Conservation (phyloP, 352 stramenopile genomes). For the Phytophthora pistaciae region DNA sequence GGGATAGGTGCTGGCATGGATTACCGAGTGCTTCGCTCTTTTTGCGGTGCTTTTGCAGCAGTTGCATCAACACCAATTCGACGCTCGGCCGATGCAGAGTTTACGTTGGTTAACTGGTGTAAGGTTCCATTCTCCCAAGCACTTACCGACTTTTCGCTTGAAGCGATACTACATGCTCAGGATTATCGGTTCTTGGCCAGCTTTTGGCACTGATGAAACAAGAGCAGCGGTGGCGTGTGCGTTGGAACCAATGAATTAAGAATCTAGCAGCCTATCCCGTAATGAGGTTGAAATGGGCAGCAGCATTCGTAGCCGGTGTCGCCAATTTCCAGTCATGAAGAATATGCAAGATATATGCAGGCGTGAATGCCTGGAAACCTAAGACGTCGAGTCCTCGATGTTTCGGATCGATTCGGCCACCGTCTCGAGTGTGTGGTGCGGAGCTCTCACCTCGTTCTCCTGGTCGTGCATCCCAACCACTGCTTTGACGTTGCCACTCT, state of each 20-base stretch:
- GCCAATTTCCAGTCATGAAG: constrained; percentile 4
- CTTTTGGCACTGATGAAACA: constrained; percentile 1
- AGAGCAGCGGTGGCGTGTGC: background rate
- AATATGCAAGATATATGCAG: constrained; percentile 3
- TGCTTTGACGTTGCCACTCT: constrained; percentile 7
- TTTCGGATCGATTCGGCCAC: constrained; percentile 22
- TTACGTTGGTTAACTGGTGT: constrained; percentile 34
- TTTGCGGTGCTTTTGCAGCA: constrained; percentile 32
- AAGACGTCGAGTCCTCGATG: constrained; percentile 9
- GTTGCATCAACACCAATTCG: constrained; percentile 1
- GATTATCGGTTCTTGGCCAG: constrained; percentile 22
- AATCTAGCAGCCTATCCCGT: background rate
- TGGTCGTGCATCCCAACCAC: constrained; percentile 21
- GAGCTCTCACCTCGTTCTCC: constrained; percentile 19
- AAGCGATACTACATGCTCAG: constrained; percentile 33
- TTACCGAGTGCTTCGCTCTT: constrained; percentile 23
- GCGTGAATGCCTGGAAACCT: background rate
- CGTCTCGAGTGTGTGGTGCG: constrained; percentile 16
- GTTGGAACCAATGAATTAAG: background rate
- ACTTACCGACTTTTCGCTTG: constrained; percentile 28
- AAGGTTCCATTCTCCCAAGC: constrained; percentile 29
- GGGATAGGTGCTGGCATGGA: constrained; percentile 21
- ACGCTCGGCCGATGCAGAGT: constrained; percentile 1
- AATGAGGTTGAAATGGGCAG: background rate
- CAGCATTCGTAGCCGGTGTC: too few species aligned